Evolutionary conservation across 164 flowering plant species (phyloP).

Genomic region (Protea cynaroides): DNA sequence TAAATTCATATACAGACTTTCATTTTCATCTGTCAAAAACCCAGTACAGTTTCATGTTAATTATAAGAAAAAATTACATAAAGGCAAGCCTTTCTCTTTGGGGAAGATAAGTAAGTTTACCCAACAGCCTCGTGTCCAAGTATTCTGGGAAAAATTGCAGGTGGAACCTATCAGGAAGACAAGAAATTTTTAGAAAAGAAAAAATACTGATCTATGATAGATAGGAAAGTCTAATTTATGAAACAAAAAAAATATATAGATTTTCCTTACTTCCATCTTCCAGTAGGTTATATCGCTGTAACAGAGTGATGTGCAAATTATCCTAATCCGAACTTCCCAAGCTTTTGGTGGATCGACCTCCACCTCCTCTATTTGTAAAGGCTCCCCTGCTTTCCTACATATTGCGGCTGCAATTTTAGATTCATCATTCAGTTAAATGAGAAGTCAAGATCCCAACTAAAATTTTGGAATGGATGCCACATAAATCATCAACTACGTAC

Average conservation of each 20-base stretch:
- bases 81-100: no score
- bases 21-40: no score
- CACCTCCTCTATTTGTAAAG: constrained; percentile 55
- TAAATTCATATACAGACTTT: constrained; percentile 18
- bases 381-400: constrained; percentile 40
- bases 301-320: constrained; percentile 60
- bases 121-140: constrained; percentile 76
- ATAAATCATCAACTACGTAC: no score
- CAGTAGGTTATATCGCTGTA: constrained; percentile 55
- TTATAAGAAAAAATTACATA: no score
- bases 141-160: constrained; percentile 50
- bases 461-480: no score
- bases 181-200: neutral
- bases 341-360: constrained; percentile 52
- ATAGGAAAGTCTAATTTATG: neutral
- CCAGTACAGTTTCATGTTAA: no score
- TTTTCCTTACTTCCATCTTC: constrained; percentile 32
- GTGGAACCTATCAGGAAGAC: constrained; percentile 33
- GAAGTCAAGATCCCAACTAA: no score
- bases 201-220: neutral
- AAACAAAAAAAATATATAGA: neutral
- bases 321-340: constrained; percentile 44
- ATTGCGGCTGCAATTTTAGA: constrained; percentile 40
- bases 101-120: constrained; percentile 19
- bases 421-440: no score